phyloP scores from a whole-genome alignment of 2,329 filamentous ascomycete genomes.

The Cadophora sp. region DNA sequence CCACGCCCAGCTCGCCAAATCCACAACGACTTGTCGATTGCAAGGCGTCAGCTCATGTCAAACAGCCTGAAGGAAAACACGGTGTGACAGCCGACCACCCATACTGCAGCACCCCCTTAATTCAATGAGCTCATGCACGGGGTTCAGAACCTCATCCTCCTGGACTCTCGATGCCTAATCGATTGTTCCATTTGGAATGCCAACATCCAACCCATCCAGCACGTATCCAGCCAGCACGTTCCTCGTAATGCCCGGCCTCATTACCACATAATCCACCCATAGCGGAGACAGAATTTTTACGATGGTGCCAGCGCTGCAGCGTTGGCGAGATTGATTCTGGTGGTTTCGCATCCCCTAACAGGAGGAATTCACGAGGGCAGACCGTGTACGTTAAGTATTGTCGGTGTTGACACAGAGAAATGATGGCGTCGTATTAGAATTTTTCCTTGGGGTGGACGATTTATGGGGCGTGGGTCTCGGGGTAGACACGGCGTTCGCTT shows the following conservation, averaged over 20 bases:
- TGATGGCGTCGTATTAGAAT: slow-evolving; percentile 30
- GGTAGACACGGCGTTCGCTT: slow-evolving; percentile 14
- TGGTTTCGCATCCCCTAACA: slow-evolving; percentile 27
- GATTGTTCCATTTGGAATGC: not conserved
- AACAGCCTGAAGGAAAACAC: slow-evolving; percentile 1
- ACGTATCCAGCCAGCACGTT: slow-evolving; percentile 5
- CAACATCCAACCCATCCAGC: slow-evolving; percentile 5
- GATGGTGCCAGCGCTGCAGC: not conserved
- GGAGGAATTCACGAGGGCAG: slow-evolving; percentile 32
- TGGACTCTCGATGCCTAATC: not conserved
- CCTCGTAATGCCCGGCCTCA: slow-evolving; percentile 6
- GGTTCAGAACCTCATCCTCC: not conserved
- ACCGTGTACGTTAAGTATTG: slow-evolving; percentile 38
- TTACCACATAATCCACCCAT: slow-evolving; percentile 19
- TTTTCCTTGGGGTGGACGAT: slow-evolving; percentile 22
- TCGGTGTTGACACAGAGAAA: slow-evolving; percentile 39
- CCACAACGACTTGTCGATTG: slow-evolving; percentile 9
- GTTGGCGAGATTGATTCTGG: slow-evolving; percentile 8
- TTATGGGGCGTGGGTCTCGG: slow-evolving; percentile 16
- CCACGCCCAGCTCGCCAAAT: slow-evolving; percentile 10
- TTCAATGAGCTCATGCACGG: slow-evolving; percentile 3
- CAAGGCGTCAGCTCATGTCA: slow-evolving; percentile 7
- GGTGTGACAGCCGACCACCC: not conserved
- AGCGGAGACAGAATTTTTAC: not conserved
- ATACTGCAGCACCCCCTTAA: not conserved